phyloP scores from a whole-genome alignment of 257 asterid genomes.

The Capsicum chinense region DNA sequence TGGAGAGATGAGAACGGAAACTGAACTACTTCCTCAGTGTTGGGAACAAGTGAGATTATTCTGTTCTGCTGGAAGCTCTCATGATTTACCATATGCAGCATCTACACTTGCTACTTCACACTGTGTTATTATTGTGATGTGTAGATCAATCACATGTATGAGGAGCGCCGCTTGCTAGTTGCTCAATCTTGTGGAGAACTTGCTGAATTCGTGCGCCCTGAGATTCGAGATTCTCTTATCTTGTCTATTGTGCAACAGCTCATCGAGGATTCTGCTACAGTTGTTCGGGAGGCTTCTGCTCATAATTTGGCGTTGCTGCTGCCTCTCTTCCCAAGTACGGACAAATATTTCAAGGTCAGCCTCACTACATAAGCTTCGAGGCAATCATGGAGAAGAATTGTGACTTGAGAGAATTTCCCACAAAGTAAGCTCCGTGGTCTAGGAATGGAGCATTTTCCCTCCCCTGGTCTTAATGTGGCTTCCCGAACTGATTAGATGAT shows the following conservation, averaged over 20 bases:
- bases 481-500: slow-evolving; percentile 41
- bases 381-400: slow-evolving; percentile 98
- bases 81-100: slow-evolving; percentile 14
- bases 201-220: slow-evolving; percentile 92
- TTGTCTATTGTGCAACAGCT: slow-evolving; percentile 97
- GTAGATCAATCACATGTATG: slow-evolving; percentile 97
- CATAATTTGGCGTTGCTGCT: slow-evolving; percentile 95
- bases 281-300: slow-evolving; percentile 98
- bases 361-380: slow-evolving; percentile 99
- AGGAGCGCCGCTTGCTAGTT: slow-evolving; percentile 98
- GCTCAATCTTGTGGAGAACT: slow-evolving; percentile 99
- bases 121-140: slow-evolving; percentile 36
- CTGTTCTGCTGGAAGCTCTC: slow-evolving; percentile 24
- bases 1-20: slow-evolving; percentile 95
- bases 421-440: slow-evolving; percentile 99
- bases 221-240: slow-evolving; percentile 98
- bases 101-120: slow-evolving; percentile 7
- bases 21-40: slow-evolving; percentile 97
- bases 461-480: slow-evolving; percentile 63
- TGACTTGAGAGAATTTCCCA: slow-evolving; percentile 86
- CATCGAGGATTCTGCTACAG: slow-evolving; percentile 95
- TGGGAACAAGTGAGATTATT: slow-evolving; percentile 90
- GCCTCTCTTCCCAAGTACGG: slow-evolving; percentile 91
- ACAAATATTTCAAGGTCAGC: slow-evolving; percentile 99
- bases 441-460: slow-evolving; percentile 91